Percentiles rank a stretch among this genome's conserved stretches.
phyloP scores from a whole-genome alignment of 2,329 filamentous ascomycete genomes.

The Westerdykella ornata region DNA sequence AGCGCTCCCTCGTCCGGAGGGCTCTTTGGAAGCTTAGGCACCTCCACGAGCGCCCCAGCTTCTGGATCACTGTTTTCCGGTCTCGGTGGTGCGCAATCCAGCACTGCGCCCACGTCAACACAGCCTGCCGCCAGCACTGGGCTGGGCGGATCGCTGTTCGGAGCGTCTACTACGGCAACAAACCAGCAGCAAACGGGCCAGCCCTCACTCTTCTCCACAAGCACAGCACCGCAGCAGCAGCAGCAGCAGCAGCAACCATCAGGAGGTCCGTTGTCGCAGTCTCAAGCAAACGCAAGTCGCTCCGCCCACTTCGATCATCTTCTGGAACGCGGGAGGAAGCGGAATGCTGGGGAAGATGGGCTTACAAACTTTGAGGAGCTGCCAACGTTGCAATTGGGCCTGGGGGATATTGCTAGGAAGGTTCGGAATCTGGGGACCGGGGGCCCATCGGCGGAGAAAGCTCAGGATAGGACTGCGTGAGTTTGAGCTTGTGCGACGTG shows the following conservation, averaged over 20 bases:
- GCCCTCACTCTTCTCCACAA: conserved; percentile 21
- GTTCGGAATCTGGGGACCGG: conserved; percentile 74
- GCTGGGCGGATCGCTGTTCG: too few relatives aligned
- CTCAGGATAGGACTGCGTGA: conserved; percentile 47
- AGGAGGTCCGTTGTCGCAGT: conserved; percentile 29
- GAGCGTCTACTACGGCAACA: conserved; percentile 9
- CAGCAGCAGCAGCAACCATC: conserved; percentile 25
- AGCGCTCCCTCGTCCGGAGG: background rate
- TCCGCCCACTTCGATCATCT: conserved; percentile 60
- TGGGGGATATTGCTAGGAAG: conserved; percentile 74
- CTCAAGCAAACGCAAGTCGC: conserved; percentile 34
- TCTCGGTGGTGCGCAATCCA: conserved; percentile 1
- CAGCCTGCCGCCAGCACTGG: too few relatives aligned
- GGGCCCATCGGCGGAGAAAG: conserved; percentile 52
- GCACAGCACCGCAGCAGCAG: conserved; percentile 20
- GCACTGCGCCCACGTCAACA: background rate
- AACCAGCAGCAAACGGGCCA: conserved; percentile 27
- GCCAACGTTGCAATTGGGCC: conserved; percentile 80
- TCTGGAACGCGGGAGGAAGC: conserved; percentile 58
- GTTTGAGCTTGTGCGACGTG: conserved; percentile 15
- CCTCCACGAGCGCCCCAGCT: background rate
- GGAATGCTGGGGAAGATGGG: conserved; percentile 60
- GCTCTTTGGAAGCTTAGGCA: background rate
- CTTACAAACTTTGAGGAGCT: conserved; percentile 62
- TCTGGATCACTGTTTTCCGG: background rate